Conservation (phyloP, 805 yeast species). For the Candida koratica region DNA sequence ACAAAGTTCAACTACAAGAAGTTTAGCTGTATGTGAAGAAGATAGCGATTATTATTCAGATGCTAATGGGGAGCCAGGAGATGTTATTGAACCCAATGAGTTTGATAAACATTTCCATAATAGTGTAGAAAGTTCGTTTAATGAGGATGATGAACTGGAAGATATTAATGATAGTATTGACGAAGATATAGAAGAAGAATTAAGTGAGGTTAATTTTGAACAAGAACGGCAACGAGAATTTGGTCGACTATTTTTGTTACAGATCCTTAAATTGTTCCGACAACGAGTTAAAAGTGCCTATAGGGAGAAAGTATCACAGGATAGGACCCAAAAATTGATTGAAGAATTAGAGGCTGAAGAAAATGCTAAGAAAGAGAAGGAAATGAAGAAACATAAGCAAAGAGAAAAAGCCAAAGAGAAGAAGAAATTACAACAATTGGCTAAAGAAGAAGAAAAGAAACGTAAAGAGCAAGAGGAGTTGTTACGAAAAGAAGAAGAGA, state of each 20-base stretch:
- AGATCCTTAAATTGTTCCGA: conserved; percentile 74
- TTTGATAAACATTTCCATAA: conserved; percentile 3
- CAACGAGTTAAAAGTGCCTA: conserved; percentile 71
- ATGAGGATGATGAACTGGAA: conserved; percentile 22
- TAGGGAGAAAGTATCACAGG: conserved; percentile 77
- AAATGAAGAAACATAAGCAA: conserved; percentile 60
- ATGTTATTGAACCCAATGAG: conserved; percentile 7
- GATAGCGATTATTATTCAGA: conserved; percentile 1
- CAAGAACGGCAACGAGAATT: conserved; percentile 72
- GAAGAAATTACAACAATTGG: conserved; percentile 57
- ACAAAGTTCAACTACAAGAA: background rate
- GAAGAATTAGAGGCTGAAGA: conserved; percentile 72
- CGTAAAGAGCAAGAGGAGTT: conserved; percentile 53
- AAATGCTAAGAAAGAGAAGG: conserved; percentile 57
- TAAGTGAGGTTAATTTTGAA: conserved; percentile 37
- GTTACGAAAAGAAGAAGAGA: conserved; percentile 29
- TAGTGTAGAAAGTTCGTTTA: conserved; percentile 17
- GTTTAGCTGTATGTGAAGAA: conserved; percentile 1
- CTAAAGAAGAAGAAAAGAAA: conserved; percentile 58
- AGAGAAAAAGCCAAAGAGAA: conserved; percentile 70
- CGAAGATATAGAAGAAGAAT: conserved; percentile 34
- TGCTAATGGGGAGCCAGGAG: conserved; percentile 7
- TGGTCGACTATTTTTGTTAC: conserved; percentile 71
- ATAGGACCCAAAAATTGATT: conserved; percentile 56
- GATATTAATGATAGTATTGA: conserved; percentile 26